These are phyloP conservation scores for Leucosporidium creatinivorum DNA, from an alignment of 768 basidiomycete species.

Conservation along the genomic window DNA sequence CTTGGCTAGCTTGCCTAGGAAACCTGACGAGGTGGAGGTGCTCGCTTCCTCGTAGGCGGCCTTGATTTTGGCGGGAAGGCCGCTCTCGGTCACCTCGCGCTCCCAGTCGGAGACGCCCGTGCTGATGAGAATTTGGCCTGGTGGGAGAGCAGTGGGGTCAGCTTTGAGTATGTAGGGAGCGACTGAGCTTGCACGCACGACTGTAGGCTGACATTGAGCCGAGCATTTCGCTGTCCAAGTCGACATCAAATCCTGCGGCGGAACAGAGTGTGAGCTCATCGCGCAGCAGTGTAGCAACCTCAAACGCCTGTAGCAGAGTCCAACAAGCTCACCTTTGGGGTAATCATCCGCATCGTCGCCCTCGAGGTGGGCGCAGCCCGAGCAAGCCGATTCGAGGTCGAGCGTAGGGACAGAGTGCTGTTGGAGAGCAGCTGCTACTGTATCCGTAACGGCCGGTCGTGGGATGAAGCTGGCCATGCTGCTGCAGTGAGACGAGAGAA, in stretches of 20 bases:
- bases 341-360: conserved; percentile 47
- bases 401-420: conserved; percentile 56
- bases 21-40: not conserved
- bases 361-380: conserved; percentile 66
- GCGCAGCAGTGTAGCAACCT: too few relatives aligned
- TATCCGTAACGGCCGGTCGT: not conserved
- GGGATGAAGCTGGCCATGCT: not conserved
- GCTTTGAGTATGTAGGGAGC: not conserved
- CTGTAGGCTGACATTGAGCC: conserved; percentile 77
- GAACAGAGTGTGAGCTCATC: too few relatives aligned
- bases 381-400: conserved; percentile 56
- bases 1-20: conserved; percentile 19
- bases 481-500: too few relatives aligned
- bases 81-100: conserved; percentile 58
- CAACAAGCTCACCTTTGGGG: conserved; percentile 19
- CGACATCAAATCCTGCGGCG: conserved; percentile 56
- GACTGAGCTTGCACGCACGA: conserved; percentile 45
- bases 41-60: conserved; percentile 28
- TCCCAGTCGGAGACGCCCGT: conserved; percentile 88
- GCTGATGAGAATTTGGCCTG: conserved; percentile 67
- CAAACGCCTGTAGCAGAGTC: too few relatives aligned
- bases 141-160: not conserved
- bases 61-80: conserved; percentile 41
- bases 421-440: conserved; percentile 41
- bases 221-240: conserved; percentile 73